Percentiles rank a stretch among this genome's conserved stretches.
Evolutionary conservation across 345 rosid genomes (phyloP).

Genomic region (Dovyalis caffra): DNA sequence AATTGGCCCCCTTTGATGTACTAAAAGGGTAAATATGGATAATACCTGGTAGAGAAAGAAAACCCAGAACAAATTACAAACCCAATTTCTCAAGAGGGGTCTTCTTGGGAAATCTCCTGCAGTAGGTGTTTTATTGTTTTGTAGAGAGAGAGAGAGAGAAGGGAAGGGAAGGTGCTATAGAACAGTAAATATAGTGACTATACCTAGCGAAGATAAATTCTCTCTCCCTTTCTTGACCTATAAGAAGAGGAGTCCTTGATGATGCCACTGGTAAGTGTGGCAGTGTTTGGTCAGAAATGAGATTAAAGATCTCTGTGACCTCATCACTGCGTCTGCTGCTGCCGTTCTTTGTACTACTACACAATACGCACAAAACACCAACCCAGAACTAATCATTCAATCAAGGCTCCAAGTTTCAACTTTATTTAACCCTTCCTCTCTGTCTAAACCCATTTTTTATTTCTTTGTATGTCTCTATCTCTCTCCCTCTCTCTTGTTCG

Average conservation of each 20-base stretch:
- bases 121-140: background rate
- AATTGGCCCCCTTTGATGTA: conserved; percentile 24
- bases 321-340: conserved; percentile 41
- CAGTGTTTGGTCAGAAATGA: conserved; percentile 50
- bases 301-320: conserved; percentile 47
- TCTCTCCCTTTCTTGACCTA: conserved; percentile 17
- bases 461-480: background rate
- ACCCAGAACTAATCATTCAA: background rate
- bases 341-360: conserved; percentile 31
- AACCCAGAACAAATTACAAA: conserved; percentile 9
- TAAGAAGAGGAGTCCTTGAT: conserved; percentile 14
- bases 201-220: conserved; percentile 21
- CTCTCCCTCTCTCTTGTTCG: background rate
- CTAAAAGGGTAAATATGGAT: conserved; percentile 1
- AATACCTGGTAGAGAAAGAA: conserved; percentile 23
- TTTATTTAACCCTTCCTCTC: background rate
- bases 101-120: conserved; percentile 17
- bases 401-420: conserved; percentile 8
- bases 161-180: background rate
- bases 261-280: conserved; percentile 41
- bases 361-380: background rate
- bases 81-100: conserved; percentile 24
- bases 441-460: background rate
- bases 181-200: conserved; percentile 30
- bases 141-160: background rate